Evolutionary conservation across 202 grass and related monocot genomes (phyloP).

Genomic region (Eragrostis tef): DNA sequence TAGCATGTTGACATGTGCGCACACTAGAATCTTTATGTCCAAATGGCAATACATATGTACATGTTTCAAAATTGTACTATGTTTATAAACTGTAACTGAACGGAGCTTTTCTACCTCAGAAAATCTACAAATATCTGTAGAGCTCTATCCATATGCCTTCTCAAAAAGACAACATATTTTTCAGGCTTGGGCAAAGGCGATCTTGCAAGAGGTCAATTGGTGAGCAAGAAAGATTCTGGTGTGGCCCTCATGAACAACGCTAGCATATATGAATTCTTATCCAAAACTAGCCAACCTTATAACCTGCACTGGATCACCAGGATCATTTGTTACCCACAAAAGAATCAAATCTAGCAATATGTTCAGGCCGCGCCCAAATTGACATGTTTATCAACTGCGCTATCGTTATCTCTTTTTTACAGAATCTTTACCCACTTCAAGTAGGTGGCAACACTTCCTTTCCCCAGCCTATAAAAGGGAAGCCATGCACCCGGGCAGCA

Average conservation of each 20-base stretch:
- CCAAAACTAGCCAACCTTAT: conserved; percentile 19
- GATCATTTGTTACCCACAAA: conserved; percentile 8
- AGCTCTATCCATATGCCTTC: background rate
- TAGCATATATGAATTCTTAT: conserved; percentile 33
- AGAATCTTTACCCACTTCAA: conserved; percentile 36
- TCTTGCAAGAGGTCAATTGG: background rate
- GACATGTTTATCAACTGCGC: conserved; percentile 18
- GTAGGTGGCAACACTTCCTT: background rate
- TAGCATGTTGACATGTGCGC: too few relatives aligned
- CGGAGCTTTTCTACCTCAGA: background rate
- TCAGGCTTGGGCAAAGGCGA: background rate
- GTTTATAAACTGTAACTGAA: background rate
- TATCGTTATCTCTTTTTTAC: background rate
- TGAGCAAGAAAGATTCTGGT: background rate
- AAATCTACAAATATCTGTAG: conserved; percentile 11
- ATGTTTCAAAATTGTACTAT: background rate
- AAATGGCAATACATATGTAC: too few relatives aligned
- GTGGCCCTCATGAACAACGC: conserved; percentile 31
- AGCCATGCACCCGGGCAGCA: background rate
- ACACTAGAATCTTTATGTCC: too few relatives aligned
- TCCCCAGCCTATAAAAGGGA: background rate
- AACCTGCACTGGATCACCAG: background rate
- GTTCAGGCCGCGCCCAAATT: background rate
- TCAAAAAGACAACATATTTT: background rate
- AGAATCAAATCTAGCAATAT: conserved; percentile 30